These are phyloP conservation scores for Nadsonia commutata DNA, from an alignment of 1,139 yeast species.

Conservation along the genomic window DNA sequence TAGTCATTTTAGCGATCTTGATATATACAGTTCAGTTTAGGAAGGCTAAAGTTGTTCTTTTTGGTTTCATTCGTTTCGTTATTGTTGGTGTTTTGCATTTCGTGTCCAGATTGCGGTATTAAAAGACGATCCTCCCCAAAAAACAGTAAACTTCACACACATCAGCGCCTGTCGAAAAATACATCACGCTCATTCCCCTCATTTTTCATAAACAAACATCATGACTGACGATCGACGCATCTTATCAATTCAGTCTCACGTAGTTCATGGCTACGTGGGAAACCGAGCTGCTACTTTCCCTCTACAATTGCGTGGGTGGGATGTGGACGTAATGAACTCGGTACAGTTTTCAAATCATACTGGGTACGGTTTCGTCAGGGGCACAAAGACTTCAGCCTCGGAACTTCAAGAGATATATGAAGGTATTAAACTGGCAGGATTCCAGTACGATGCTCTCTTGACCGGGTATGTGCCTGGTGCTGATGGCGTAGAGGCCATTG, in stretches of 20 bases:
- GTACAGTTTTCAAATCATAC: conserved; percentile 77
- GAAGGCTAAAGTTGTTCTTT: no score
- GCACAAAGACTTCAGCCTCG: conserved; percentile 28
- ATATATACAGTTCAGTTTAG: no score
- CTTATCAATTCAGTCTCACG: conserved; percentile 62
- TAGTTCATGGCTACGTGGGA: conserved; percentile 79
- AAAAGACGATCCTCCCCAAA: no score
- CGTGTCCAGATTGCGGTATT: no score
- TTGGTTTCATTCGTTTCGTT: no score
- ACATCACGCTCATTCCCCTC: no score
- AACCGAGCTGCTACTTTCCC: conserved; percentile 73
- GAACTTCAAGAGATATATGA: conserved; percentile 30
- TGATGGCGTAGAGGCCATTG: conserved; percentile 34
- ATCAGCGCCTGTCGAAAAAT: no score
- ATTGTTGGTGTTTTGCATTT: no score
- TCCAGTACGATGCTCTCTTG: conserved; percentile 43
- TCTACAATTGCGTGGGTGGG: conserved; percentile 66
- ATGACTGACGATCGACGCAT: conserved; percentile 15
- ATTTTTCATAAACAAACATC: no score
- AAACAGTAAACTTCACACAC: no score
- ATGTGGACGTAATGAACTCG: conserved; percentile 67
- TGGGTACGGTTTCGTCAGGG: conserved; percentile 46
- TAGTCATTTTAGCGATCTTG: background rate
- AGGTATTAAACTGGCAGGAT: conserved; percentile 32
- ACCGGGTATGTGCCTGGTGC: conserved; percentile 64